These are phyloP conservation scores for Corinectria fuckeliana DNA, from an alignment of 2,329 filamentous ascomycete genomes.

Conservation along the genomic window DNA sequence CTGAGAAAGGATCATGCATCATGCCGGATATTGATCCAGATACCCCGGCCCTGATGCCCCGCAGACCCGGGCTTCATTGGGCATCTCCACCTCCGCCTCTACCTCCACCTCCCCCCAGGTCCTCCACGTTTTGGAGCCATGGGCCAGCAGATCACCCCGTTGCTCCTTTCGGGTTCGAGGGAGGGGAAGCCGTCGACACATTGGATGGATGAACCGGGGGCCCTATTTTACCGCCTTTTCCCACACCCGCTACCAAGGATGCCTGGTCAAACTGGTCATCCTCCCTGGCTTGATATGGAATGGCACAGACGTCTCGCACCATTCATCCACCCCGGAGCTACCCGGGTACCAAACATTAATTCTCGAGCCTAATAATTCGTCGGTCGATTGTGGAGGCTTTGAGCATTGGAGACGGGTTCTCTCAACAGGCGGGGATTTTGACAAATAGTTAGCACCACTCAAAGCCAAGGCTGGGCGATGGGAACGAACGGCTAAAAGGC, in stretches of 20 bases:
- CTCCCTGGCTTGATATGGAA: neutral
- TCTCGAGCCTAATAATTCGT: neutral
- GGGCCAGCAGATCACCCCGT: constrained; percentile 19
- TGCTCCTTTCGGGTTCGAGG: constrained; percentile 20
- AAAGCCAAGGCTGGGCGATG: too few species aligned
- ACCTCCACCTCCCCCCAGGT: constrained; percentile 14
- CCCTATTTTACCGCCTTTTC: constrained; percentile 37
- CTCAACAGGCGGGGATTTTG: too few species aligned
- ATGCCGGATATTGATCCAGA: constrained; percentile 17
- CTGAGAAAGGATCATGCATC: constrained; percentile 19
- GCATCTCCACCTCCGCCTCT: neutral
- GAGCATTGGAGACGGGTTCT: neutral
- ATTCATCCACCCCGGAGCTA: neutral
- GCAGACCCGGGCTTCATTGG: neutral
- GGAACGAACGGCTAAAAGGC: too few species aligned
- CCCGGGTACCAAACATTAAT: neutral
- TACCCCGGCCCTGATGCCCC: neutral
- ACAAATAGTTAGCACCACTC: too few species aligned
- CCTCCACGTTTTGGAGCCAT: constrained; percentile 31
- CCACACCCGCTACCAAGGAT: constrained; percentile 28
- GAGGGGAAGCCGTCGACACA: constrained; percentile 18
- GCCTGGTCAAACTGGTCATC: neutral
- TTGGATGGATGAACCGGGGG: constrained; percentile 34
- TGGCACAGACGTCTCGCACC: constrained; percentile 4
- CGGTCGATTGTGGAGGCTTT: neutral